phyloP scores from a whole-genome alignment of 2,329 filamentous ascomycete genomes.

The Apiospora koreana region DNA sequence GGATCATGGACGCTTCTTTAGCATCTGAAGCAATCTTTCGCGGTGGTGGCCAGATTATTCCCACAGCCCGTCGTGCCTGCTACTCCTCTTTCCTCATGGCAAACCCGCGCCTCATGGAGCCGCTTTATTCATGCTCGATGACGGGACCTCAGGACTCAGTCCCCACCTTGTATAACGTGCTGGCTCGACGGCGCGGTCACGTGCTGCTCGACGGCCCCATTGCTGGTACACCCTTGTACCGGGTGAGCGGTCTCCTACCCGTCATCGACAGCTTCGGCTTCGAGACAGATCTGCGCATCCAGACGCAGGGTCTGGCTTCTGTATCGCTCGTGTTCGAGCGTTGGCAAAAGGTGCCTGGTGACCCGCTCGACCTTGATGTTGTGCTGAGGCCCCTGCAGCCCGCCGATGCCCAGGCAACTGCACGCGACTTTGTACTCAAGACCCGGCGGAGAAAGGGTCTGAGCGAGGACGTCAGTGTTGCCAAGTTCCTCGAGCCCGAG shows the following conservation, averaged over 20 bases:
- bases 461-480: constrained; percentile 92
- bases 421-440: constrained; percentile 95
- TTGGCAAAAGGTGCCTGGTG: constrained; percentile 94
- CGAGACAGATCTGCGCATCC: constrained; percentile 94
- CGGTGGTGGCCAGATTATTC: constrained; percentile 95
- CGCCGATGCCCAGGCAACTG: constrained; percentile 83
- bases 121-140: constrained; percentile 89
- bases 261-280: constrained; percentile 98
- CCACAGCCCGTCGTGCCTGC: constrained; percentile 86
- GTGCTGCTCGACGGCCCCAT: constrained; percentile 93
- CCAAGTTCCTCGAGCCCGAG: constrained; percentile 94
- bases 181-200: constrained; percentile 85
- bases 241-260: constrained; percentile 85
- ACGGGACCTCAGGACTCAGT: constrained; percentile 89
- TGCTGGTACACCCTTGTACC: constrained; percentile 90
- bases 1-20: constrained; percentile 85
- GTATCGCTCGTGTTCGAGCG: constrained; percentile 92
- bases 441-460: constrained; percentile 90
- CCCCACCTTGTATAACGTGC: constrained; percentile 85
- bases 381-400: constrained; percentile 83
- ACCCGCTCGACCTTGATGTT: constrained; percentile 87
- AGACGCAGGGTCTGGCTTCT: constrained; percentile 90
- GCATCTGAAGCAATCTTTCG: constrained; percentile 91
- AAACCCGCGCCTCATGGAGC: constrained; percentile 94
- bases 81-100: constrained; percentile 98